phyloP scores from a whole-genome alignment of 148 eudicot genomes.

The Oxyria digyna region DNA sequence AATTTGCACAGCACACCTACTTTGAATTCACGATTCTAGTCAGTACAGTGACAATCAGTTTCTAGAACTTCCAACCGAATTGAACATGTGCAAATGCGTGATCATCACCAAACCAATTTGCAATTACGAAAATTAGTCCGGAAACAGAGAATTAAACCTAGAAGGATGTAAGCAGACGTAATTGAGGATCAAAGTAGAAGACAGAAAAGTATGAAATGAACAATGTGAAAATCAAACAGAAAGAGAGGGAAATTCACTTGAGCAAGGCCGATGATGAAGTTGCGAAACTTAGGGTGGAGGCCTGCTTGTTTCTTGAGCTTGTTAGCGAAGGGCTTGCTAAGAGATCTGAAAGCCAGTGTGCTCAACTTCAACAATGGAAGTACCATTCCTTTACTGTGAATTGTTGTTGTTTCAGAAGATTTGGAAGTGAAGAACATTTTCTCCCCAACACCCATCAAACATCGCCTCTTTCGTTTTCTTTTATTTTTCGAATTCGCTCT shows the following conservation, averaged over 20 bases:
- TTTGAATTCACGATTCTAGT: neutral
- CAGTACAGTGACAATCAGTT: neutral
- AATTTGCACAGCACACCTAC: neutral
- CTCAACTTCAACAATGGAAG: slow-evolving; percentile 12
- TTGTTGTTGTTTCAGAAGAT: neutral
- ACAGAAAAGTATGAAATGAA: neutral
- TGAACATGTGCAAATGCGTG: neutral
- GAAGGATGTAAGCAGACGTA: neutral
- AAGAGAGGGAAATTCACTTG: neutral
- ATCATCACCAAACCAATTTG: neutral
- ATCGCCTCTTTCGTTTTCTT: neutral
- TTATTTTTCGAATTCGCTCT: neutral
- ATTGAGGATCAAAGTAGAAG: no score
- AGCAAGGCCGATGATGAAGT: slow-evolving; percentile 12
- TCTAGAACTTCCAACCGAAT: neutral
- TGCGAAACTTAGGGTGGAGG: slow-evolving; percentile 13
- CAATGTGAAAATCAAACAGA: neutral
- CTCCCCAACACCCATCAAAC: neutral
- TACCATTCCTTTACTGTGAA: slow-evolving; percentile 1
- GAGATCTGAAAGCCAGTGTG: slow-evolving; percentile 6
- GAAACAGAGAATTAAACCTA: neutral
- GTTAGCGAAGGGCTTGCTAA: slow-evolving; percentile 11
- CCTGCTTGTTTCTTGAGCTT: slow-evolving; percentile 14
- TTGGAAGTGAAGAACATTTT: neutral
- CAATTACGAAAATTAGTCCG: neutral